Evolutionary conservation across 306 rosid genomes (phyloP).

Genomic region (Quercus engelmannii): DNA sequence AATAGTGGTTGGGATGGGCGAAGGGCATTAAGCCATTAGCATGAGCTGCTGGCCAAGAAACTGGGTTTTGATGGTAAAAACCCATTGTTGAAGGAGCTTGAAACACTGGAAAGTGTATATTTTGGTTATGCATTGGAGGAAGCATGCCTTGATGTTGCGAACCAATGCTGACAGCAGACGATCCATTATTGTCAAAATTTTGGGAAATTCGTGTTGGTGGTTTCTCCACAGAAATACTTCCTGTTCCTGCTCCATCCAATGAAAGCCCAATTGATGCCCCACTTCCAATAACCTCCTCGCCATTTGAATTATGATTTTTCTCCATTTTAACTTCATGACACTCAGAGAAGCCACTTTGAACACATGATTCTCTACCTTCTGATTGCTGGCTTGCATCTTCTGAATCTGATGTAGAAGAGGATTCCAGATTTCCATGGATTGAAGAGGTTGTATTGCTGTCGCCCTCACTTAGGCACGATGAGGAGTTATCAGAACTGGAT

Average conservation of each 20-base stretch:
- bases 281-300: constrained; percentile 33
- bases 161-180: constrained; percentile 47
- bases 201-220: constrained; percentile 27
- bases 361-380: constrained; percentile 55
- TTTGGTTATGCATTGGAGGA: constrained; percentile 53
- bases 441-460: constrained; percentile 74
- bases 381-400: constrained; percentile 82
- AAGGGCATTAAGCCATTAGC: constrained; percentile 65
- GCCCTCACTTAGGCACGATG: constrained; percentile 86
- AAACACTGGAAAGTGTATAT: constrained; percentile 64
- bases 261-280: constrained; percentile 27
- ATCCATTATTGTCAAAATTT: constrained; percentile 42
- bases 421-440: constrained; percentile 71
- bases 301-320: constrained; percentile 30
- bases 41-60: constrained; percentile 79
- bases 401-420: constrained; percentile 85
- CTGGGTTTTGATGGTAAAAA: constrained; percentile 83
- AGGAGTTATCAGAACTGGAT: constrained; percentile 71
- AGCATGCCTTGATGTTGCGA: constrained; percentile 61
- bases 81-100: constrained; percentile 73
- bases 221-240: constrained; percentile 38
- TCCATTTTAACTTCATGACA: constrained; percentile 43
- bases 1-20: constrained; percentile 63
- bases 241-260: constrained; percentile 41
- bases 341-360: constrained; percentile 49